Conservation (phyloP, 495 filamentous ascomycete genomes). For the Penicillium manginii region DNA sequence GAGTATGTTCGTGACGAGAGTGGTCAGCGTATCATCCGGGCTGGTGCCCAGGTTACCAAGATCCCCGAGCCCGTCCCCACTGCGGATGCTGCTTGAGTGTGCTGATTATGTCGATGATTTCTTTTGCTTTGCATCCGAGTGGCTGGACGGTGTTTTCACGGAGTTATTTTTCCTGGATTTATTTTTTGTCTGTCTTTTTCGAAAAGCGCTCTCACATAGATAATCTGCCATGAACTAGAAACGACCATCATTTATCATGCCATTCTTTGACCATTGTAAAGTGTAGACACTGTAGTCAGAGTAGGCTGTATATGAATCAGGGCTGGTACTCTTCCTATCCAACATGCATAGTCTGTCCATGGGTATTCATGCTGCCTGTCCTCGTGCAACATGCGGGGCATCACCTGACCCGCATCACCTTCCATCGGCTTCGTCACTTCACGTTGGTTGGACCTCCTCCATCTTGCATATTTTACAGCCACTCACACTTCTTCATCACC, state of each 20-base stretch:
- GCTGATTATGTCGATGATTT: slow-evolving; percentile 6
- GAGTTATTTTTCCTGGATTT: slow-evolving; percentile 24
- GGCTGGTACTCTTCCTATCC: too few relatives aligned
- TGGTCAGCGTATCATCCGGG: slow-evolving; percentile 84
- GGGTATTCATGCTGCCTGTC: background rate
- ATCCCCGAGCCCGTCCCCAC: slow-evolving; percentile 58
- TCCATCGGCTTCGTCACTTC: slow-evolving; percentile 3
- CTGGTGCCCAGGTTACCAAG: slow-evolving; percentile 88
- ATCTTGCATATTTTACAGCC: slow-evolving; percentile 3
- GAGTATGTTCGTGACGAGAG: slow-evolving; percentile 77
- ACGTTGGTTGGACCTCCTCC: slow-evolving; percentile 8
- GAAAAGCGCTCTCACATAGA: slow-evolving; percentile 33
- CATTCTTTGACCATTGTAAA: background rate
- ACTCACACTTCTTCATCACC: slow-evolving; percentile 4
- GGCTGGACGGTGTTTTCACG: slow-evolving; percentile 24
- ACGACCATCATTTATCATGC: slow-evolving; percentile 25
- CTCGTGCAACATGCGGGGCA: background rate
- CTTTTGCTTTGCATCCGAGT: slow-evolving; percentile 28
- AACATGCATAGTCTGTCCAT: too few relatives aligned
- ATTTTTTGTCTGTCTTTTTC: slow-evolving; percentile 15
- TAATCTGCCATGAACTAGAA: slow-evolving; percentile 37
- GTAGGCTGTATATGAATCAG: too few relatives aligned
- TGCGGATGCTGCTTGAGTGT: slow-evolving; percentile 48
- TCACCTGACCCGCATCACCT: slow-evolving; percentile 17
- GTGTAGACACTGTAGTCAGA: background rate